These are phyloP conservation scores for Ceratopteris richardii DNA, from an alignment of 75 land plant genomes.

Conservation along the genomic window DNA sequence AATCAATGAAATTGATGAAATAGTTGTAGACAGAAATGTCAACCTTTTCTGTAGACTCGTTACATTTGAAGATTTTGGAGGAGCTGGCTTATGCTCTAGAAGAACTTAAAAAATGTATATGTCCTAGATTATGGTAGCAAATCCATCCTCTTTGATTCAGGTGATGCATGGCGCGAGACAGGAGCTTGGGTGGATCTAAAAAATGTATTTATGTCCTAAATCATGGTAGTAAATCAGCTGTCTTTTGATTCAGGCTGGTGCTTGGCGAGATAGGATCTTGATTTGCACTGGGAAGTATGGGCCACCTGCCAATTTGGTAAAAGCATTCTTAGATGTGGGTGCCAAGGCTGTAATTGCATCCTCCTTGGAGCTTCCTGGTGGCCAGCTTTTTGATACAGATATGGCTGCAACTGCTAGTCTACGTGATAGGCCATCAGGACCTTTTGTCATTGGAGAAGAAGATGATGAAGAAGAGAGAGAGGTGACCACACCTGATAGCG, in stretches of 20 bases:
- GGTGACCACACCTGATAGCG: conserved; percentile 8
- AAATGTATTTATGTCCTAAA: no score
- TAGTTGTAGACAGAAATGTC: no score
- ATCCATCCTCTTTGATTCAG: no score
- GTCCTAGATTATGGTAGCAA: no score
- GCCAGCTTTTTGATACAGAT: conserved; percentile 7
- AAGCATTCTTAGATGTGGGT: conserved; percentile 86
- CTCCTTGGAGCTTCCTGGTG: conserved; percentile 55
- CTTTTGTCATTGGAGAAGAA: conserved; percentile 81
- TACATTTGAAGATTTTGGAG: no score
- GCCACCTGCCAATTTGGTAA: conserved; percentile 47
- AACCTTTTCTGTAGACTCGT: no score
- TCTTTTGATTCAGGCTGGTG: conserved; percentile 55
- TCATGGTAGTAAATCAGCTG: no score
- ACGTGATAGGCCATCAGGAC: conserved; percentile 31
- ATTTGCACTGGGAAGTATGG: conserved; percentile 82
- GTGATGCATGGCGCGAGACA: no score
- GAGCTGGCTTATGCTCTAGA: no score
- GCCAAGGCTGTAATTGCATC: conserved; percentile 91
- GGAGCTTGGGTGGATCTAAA: no score
- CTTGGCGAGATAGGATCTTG: conserved; percentile 91
- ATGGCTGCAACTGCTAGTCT: conserved; percentile 29
- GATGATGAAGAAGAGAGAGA: conserved; percentile 30
- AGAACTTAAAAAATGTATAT: no score
- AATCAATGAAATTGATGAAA: no score